Base-by-base conservation (phyloP, 176 grass and related monocot genomes). In the Carex kokanica region DNA sequence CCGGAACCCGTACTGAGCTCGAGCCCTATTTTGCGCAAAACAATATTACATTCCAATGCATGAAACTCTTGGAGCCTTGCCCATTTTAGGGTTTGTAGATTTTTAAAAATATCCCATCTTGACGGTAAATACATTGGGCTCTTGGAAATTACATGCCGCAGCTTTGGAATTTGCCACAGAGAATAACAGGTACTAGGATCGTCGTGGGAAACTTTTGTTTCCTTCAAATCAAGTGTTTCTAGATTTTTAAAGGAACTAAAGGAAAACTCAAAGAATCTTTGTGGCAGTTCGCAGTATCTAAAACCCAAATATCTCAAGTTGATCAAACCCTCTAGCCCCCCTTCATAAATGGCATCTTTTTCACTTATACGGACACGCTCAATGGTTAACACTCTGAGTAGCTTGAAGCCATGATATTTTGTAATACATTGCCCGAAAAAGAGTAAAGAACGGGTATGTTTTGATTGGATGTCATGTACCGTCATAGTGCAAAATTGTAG, bases 221-320 rank as follows among this genome's bases (percentile, higher is more conserved):
- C 54, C 27, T 58, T 40, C 18, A 40, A 41, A 61, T 60, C 49
- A 32, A 61, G 32, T 12, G 34, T 80, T 60, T 34, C 53, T 58
- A 80, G 58, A 20, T 40, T 61, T 34, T 60, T 80, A 16, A 80
- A 61, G 17, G 54, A 40, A 60, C 21, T 60, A 62, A 80, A 80
- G 25, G 78, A 80, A 38, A 60, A 59, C 14, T 18, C 10, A n/a
- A 18, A 40, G 31, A 80, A 80, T 21, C 54, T 32, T 45, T 23
- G 27, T 12, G 68, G 38, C 68, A 72, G 38, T 11, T 47, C 9
- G 3, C 68, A 72, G 40, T 72, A 12, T 63, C 59, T 62, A 64
- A 81, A 63, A 7, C 55, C 38, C 57, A 81, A 45, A 81, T 60
- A 81, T 81, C 55, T 81, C 78, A 81, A 81, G 31, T 81, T 31